Conservation (phyloP, 2,329 filamentous ascomycete species). For the Xylaria sp. region DNA sequence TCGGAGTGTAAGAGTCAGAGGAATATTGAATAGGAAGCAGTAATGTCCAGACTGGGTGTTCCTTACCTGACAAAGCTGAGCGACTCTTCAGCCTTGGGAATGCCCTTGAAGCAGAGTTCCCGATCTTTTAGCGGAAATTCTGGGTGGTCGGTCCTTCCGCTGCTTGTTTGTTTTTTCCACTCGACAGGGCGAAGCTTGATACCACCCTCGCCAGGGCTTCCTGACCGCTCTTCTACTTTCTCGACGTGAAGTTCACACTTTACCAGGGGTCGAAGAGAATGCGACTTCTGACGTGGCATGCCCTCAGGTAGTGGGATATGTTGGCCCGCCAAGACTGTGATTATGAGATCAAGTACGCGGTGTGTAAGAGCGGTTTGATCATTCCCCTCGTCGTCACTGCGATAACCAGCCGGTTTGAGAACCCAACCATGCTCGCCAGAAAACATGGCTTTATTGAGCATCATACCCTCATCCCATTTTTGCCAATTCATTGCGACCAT, state of each 20-base stretch:
- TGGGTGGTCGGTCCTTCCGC: conserved; percentile 68
- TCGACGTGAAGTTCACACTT: conserved; percentile 86
- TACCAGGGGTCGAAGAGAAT: conserved; percentile 76
- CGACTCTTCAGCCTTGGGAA: conserved; percentile 72
- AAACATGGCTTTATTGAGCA: conserved; percentile 98
- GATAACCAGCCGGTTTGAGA: conserved; percentile 82
- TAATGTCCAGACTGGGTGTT: conserved; percentile 27
- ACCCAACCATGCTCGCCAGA: conserved; percentile 86
- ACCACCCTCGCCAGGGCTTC: conserved; percentile 52
- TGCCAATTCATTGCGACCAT: conserved; percentile 99
- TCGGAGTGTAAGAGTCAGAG: conserved; percentile 11
- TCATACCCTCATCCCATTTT: conserved; percentile 91
- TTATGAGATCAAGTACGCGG: conserved; percentile 71
- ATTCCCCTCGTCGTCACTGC: conserved; percentile 56
- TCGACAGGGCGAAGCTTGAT: conserved; percentile 65
- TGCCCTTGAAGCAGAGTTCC: conserved; percentile 67
- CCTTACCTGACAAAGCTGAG: conserved; percentile 79
- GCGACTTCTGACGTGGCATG: conserved; percentile 61
- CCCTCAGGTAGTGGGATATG: conserved; percentile 70
- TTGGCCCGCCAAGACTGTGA: conserved; percentile 82
- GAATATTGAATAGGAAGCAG: conserved; percentile 18
- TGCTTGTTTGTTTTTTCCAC: conserved; percentile 70
- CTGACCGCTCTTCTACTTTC: conserved; percentile 57
- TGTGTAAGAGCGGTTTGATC: conserved; percentile 60
- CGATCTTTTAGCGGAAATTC: conserved; percentile 67